A percentile compares a stretch with the other conserved stretches of the same genome.
These are phyloP conservation scores for Pleurotus citrinopileatus DNA, from an alignment of 768 basidiomycete species.

Conservation along the genomic window DNA sequence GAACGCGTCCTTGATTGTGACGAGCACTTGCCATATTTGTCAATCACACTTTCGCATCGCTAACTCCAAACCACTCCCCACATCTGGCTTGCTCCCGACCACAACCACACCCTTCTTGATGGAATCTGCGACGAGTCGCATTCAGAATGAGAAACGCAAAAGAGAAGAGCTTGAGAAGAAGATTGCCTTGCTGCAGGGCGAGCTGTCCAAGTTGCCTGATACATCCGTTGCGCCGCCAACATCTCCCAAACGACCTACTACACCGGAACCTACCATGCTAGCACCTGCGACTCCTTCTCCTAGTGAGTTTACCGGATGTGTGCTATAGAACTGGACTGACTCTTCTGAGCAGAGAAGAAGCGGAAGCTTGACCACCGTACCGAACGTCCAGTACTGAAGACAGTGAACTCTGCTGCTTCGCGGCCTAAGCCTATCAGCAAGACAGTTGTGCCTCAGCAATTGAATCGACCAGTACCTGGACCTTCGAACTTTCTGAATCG, in stretches of 20 bases:
- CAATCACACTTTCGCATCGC: too few species aligned
- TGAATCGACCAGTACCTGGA: slow-evolving; percentile 30
- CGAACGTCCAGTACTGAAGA: slow-evolving; percentile 5
- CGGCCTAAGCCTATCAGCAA: neutral
- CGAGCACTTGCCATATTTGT: too few species aligned
- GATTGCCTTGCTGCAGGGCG: slow-evolving; percentile 54
- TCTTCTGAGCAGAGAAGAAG: slow-evolving; percentile 30
- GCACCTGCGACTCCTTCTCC: slow-evolving; percentile 67
- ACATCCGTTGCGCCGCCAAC: slow-evolving; percentile 12
- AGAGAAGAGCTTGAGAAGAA: slow-evolving; percentile 51
- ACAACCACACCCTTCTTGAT: slow-evolving; percentile 29
- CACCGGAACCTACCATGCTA: slow-evolving; percentile 33
- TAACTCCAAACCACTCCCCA: too few species aligned
- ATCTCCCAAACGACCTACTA: slow-evolving; percentile 43
- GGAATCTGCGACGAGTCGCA: slow-evolving; percentile 52
- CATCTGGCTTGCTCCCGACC: too few species aligned
- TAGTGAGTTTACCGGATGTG: slow-evolving; percentile 39
- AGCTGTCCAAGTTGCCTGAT: slow-evolving; percentile 41
- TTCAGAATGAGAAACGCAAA: slow-evolving; percentile 31
- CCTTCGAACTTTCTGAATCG: slow-evolving; percentile 54
- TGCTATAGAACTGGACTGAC: slow-evolving; percentile 1
- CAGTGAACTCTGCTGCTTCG: neutral
- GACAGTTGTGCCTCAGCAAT: slow-evolving; percentile 2
- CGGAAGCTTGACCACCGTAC: slow-evolving; percentile 28
- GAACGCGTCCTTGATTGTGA: slow-evolving; percentile 14